These are phyloP conservation scores for Solanum piurae DNA, from an alignment of 257 asterid genomes.

Conservation along the genomic window DNA sequence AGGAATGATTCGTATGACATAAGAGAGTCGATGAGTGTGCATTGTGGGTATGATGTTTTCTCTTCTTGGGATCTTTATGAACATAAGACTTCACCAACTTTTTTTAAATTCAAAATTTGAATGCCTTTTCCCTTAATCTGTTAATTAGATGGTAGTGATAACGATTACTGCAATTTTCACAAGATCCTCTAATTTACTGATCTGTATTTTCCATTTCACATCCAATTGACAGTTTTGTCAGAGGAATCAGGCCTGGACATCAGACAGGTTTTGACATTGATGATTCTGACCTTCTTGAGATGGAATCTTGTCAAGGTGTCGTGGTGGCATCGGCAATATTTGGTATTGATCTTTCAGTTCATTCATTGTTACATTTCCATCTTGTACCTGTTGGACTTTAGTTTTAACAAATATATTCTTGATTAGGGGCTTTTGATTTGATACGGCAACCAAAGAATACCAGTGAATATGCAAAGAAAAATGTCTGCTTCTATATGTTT, in stretches of 20 bases:
- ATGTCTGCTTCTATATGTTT: slow-evolving; percentile 79
- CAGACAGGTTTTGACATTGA: slow-evolving; percentile 76
- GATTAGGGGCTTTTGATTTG: slow-evolving; percentile 83
- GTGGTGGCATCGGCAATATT: slow-evolving; percentile 95
- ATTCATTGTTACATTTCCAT: not conserved
- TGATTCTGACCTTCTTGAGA: slow-evolving; percentile 70
- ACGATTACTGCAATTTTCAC: not conserved
- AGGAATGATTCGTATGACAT: slow-evolving; percentile 68
- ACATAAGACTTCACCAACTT: not conserved
- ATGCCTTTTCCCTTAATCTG: not conserved
- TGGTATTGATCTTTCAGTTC: slow-evolving; percentile 36
- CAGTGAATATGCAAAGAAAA: slow-evolving; percentile 55
- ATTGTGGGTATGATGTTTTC: slow-evolving; percentile 72
- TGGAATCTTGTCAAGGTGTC: slow-evolving; percentile 75
- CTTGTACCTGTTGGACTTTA: not conserved
- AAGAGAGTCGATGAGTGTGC: slow-evolving; percentile 72
- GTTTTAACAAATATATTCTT: slow-evolving; percentile 12
- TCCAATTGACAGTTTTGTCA: slow-evolving; percentile 49
- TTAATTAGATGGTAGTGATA: not conserved
- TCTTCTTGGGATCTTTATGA: not conserved
- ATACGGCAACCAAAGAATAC: slow-evolving; percentile 75
- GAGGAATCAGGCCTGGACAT: slow-evolving; percentile 71
- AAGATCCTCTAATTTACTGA: not conserved
- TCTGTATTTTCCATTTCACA: not conserved
- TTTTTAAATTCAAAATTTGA: not conserved